Evolutionary conservation across 169 alveolate species (phyloP), one percentile per base, ranked within the genome.

Genomic region (Cryptosporidium ryanae): DNA sequence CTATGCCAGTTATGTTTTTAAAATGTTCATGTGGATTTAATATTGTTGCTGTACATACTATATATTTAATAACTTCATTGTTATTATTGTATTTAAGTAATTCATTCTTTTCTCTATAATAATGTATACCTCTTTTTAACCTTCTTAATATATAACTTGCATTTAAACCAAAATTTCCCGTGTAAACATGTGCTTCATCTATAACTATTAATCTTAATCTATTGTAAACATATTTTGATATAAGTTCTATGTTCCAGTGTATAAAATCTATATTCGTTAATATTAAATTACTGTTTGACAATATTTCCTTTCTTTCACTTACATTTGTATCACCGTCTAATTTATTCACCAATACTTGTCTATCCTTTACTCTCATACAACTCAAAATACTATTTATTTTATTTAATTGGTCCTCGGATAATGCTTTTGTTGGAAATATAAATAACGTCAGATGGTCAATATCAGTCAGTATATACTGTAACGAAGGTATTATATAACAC

Each of bases 161-260:
- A 67, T 87, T 82, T 15, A 66, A 52, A 25, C 92, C 92, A 64
- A 81, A 87, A 46, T 83, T 59, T 0, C 92, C 92, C 21, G 83
- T 81, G 64, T 87, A 87, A 32, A 82, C 57, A 67, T 87, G 92
- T 64, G 84, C 89, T 61, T 87, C 92, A 64, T 87, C 92, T 21
- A 87, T 59, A 2, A 87, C 90, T 15, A 87, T 44, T 13, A 87
- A 54, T 34, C 57, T 63, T 21, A 87, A 61, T 18, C 82, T 55
- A 17, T 52, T 32, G 31, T 63, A 71, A 64, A 81, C 64, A 15
- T 49, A 54, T 25, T 32, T 17, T 12, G 82, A 55, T 21, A 81
- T 31, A 43, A 61, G 23, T 10, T 81, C 84, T 0, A 87, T 67
- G 44, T 67, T 81, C 84, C 92, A 87, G 29, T 87, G 92, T 44